Base-by-base conservation (phyloP, 2,329 filamentous ascomycete species). In the Penicillium oxalicum region DNA sequence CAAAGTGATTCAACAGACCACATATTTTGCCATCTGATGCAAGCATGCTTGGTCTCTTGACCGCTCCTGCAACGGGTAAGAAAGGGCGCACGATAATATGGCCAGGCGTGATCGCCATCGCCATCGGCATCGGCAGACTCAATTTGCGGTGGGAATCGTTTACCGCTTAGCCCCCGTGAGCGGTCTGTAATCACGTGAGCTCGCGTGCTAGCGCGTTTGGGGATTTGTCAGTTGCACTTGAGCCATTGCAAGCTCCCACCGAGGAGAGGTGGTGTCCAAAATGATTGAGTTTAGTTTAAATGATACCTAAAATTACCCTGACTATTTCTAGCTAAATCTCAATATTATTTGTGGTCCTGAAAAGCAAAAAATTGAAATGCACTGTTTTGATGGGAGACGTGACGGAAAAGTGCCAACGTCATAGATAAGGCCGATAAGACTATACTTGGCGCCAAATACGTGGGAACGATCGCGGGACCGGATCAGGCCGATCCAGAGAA, bases 161-260 rank as follows among this genome's bases (percentile, higher is more conserved):
- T 56, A 60, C 57, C 57, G 56, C 57, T 59, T 47, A 44, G 52
- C 53, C 52, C 18, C 57, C 52, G 51, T 45, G 45, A 47, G 53
- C 56, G 56, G 57, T 59, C 51, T 56, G 33, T 44, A 49, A 41
- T 60, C 58, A 60, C 58, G 58, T 60, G 58, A 50, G 47, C n/a
- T 50, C 56, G 58, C 49, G 58, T 59, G 18, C 47, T 50, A 52
- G 51, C 58, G 58, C 58, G 58, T 60, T 42, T 13, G 41, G 50
- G 40, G 49, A 48, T 40, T 47, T 48, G 49, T 37, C 32, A 29
- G 38, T 8, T 29, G 28, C 43, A 27, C 34, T 29, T 9, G 18
- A 50, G 58, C 55, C 40, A 60, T 56, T 59, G 46, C 13, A 29
- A 37, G 13, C 32, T 12, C 34, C 11, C 25, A 4, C 18, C 39